Conservation (phyloP, 2,329 filamentous ascomycete genomes). For the Gliomastix tumulicola region DNA sequence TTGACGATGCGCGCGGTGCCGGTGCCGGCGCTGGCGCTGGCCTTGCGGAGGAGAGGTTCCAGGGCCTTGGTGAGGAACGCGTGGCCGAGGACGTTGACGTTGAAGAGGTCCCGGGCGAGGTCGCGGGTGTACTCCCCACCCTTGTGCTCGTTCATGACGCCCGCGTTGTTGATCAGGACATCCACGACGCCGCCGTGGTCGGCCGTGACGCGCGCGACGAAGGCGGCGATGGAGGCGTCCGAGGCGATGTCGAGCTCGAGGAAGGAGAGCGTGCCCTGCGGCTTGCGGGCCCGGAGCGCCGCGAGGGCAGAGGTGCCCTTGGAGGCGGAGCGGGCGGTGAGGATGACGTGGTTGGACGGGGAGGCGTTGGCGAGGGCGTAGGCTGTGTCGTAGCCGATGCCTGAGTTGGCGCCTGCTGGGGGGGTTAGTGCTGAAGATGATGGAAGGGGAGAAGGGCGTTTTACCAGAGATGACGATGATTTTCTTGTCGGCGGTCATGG, state of each 20-base stretch:
- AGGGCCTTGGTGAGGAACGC: slow-evolving; percentile 18
- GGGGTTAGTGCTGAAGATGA: no score
- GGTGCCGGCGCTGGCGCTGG: slow-evolving; percentile 1
- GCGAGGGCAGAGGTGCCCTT: slow-evolving; percentile 26
- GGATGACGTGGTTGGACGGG: slow-evolving; percentile 27
- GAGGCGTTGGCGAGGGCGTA: slow-evolving; percentile 23
- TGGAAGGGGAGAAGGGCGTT: not conserved
- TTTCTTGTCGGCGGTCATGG: slow-evolving; percentile 15
- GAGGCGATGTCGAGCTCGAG: slow-evolving; percentile 52
- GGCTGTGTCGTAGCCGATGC: slow-evolving; percentile 37
- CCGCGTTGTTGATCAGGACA: slow-evolving; percentile 53
- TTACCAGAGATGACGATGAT: slow-evolving; percentile 13
- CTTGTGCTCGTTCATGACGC: slow-evolving; percentile 41
- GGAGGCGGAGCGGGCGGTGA: slow-evolving; percentile 22
- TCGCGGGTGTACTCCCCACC: slow-evolving; percentile 38
- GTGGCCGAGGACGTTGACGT: slow-evolving; percentile 27
- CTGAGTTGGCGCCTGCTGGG: slow-evolving; percentile 33
- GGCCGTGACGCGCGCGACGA: slow-evolving; percentile 42
- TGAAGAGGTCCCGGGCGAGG: slow-evolving; percentile 29
- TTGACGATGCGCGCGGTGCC: slow-evolving; percentile 19
- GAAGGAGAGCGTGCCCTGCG: slow-evolving; percentile 47
- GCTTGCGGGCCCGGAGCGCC: slow-evolving; percentile 28
- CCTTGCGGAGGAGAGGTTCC: slow-evolving; percentile 20
- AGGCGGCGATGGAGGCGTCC: slow-evolving; percentile 46
- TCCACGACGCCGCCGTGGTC: slow-evolving; percentile 40